Evolutionary conservation across 2,329 filamentous ascomycete species (phyloP).

Genomic region (Dothistroma pini): DNA sequence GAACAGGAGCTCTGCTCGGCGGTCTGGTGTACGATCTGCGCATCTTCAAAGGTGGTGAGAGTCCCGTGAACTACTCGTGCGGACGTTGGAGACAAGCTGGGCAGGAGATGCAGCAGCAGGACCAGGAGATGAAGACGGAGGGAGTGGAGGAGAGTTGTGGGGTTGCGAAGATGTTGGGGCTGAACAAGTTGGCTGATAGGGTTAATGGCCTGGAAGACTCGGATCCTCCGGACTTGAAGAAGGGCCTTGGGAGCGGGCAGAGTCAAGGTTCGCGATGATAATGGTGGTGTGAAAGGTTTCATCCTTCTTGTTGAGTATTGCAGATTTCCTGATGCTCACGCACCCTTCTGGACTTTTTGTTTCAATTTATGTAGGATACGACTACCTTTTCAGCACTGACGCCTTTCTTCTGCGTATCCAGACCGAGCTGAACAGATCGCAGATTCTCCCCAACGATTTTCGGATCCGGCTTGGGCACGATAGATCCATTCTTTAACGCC

Average conservation of each 20-base stretch:
- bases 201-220: neutral
- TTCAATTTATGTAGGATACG: conserved; percentile 21
- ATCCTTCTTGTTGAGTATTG: neutral
- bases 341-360: neutral
- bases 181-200: conserved; percentile 12
- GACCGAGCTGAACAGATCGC: conserved; percentile 35
- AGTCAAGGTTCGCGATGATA: neutral
- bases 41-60: conserved; percentile 50
- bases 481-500: conserved; percentile 28
- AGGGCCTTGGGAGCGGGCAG: conserved; percentile 17
- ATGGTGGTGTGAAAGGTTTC: neutral
- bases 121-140: conserved; percentile 9
- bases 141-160: conserved; percentile 21
- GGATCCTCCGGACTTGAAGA: conserved; percentile 8
- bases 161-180: conserved; percentile 19
- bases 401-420: conserved; percentile 38
- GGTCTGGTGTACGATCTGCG: conserved; percentile 49
- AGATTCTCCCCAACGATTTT: conserved; percentile 38
- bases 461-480: conserved; percentile 34
- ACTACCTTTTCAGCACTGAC: conserved; percentile 42
- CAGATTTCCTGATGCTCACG: conserved; percentile 3
- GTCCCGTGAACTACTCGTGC: conserved; percentile 50
- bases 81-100: conserved; percentile 20
- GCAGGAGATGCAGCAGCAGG: neutral
- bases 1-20: conserved; percentile 43